phyloP scores from a whole-genome alignment of 2,329 filamentous ascomycete genomes.

The Aspergillus bombycis region DNA sequence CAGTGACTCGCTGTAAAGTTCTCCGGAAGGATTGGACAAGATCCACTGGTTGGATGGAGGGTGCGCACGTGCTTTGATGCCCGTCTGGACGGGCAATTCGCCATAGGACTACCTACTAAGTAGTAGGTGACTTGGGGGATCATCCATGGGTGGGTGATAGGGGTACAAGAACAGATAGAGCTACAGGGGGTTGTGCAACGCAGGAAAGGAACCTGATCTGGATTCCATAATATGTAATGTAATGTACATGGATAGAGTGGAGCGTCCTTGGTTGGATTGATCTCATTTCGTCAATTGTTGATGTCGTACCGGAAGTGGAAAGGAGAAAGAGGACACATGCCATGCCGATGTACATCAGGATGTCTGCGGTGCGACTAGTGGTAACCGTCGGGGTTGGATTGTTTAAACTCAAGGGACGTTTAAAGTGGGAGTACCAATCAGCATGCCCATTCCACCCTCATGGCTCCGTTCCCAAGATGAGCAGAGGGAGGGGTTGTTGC shows the following conservation, averaged over 20 bases:
- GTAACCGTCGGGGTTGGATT: neutral
- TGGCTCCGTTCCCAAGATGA: neutral
- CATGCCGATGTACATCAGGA: neutral
- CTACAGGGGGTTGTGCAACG: neutral
- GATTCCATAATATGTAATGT: neutral
- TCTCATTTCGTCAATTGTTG: neutral
- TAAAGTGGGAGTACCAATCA: constrained; percentile 15
- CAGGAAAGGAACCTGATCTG: neutral
- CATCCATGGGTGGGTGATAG: neutral
- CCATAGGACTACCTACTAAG: neutral
- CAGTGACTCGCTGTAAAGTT: constrained; percentile 11
- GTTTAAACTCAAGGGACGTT: neutral
- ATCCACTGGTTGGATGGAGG: constrained; percentile 14
- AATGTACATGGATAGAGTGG: neutral
- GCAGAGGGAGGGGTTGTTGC: neutral
- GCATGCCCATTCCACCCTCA: constrained; percentile 2
- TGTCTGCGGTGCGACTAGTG: neutral
- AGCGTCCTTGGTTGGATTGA: neutral
- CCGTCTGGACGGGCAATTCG: constrained; percentile 10
- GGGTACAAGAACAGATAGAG: neutral
- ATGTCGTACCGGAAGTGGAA: neutral
- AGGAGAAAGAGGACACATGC: constrained; percentile 3
- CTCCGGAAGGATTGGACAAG: neutral
- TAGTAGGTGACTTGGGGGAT: neutral
- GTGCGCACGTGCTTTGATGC: constrained; percentile 20